Percentiles rank a stretch among this genome's conserved stretches.
Evolutionary conservation across 1,284 basidiomycete genomes (phyloP).

Genomic region (Naganishia sp.): DNA sequence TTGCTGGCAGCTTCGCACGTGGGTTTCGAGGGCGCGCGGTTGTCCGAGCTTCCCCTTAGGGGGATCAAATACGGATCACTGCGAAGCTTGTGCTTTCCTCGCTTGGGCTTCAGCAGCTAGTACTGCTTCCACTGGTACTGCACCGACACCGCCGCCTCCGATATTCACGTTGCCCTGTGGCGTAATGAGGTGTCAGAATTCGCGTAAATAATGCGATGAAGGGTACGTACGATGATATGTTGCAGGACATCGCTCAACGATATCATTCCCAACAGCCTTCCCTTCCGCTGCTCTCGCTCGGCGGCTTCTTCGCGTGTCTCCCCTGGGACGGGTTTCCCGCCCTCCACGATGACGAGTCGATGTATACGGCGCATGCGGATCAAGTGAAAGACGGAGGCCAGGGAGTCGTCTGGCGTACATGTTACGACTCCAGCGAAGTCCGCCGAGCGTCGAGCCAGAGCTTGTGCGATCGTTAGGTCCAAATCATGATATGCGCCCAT

Average conservation of each 20-base stretch:
- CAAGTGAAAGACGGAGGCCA: conserved; percentile 88
- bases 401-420: conserved; percentile 87
- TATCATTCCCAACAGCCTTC: conserved; percentile 82
- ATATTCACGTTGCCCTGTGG: conserved; percentile 44
- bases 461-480: conserved; percentile 92
- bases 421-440: conserved; percentile 97
- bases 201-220: not conserved
- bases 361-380: conserved; percentile 93
- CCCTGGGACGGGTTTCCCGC: conserved; percentile 65
- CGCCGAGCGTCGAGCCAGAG: conserved; percentile 81
- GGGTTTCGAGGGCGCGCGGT: no score
- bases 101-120: conserved; percentile 43
- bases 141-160: conserved; percentile 48
- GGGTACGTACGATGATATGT: conserved; percentile 66
- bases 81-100: conserved; percentile 33
- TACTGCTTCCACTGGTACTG: conserved; percentile 46
- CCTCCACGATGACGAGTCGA: conserved; percentile 87
- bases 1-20: no score
- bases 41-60: no score
- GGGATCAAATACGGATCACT: no score
- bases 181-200: not conserved
- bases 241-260: conserved; percentile 86
- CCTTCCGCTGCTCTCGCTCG: conserved; percentile 65
- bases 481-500: conserved; percentile 91
- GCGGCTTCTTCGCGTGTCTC: conserved; percentile 41